phyloP scores from a whole-genome alignment of 805 yeast species.

The Nakazawaea wyomingensis region DNA sequence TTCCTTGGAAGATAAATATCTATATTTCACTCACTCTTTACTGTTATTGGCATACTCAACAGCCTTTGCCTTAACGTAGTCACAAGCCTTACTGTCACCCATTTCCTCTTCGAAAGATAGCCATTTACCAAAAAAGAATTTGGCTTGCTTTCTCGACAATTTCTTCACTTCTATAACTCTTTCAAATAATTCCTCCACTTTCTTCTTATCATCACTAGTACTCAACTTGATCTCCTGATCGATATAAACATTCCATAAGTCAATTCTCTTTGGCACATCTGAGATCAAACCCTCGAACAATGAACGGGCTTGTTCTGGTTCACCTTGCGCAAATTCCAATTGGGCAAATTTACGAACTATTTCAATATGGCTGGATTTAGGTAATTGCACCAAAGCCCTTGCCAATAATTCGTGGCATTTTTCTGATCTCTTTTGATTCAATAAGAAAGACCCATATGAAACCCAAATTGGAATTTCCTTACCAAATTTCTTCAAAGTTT shows the following conservation, averaged over 20 bases:
- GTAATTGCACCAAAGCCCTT: constrained; percentile 63
- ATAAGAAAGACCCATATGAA: constrained; percentile 68
- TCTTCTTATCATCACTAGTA: constrained; percentile 57
- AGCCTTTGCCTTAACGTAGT: constrained; percentile 88
- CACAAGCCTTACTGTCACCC: constrained; percentile 65
- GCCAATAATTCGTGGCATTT: constrained; percentile 72
- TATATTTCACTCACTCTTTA: background rate
- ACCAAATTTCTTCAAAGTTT: constrained; percentile 77
- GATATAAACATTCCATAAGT: constrained; percentile 90
- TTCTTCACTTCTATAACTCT: constrained; percentile 62
- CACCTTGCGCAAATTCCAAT: constrained; percentile 82
- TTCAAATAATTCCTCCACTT: constrained; percentile 76
- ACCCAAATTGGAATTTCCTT: constrained; percentile 73
- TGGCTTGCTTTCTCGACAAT: constrained; percentile 82
- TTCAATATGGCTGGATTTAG: constrained; percentile 71
- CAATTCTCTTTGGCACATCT: constrained; percentile 88
- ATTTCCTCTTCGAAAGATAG: constrained; percentile 67
- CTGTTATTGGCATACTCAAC: constrained; percentile 47
- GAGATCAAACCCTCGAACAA: constrained; percentile 87
- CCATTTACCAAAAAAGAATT: constrained; percentile 93
- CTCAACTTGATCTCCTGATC: constrained; percentile 68
- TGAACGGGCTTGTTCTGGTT: constrained; percentile 90
- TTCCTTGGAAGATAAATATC: too few relatives aligned
- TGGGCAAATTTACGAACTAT: constrained; percentile 85
- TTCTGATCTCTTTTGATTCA: constrained; percentile 51